A percentile compares a stretch with the other conserved stretches of the same genome.
phyloP scores from a whole-genome alignment of 2,329 filamentous ascomycete genomes.

The Paramyrothecium roridum region DNA sequence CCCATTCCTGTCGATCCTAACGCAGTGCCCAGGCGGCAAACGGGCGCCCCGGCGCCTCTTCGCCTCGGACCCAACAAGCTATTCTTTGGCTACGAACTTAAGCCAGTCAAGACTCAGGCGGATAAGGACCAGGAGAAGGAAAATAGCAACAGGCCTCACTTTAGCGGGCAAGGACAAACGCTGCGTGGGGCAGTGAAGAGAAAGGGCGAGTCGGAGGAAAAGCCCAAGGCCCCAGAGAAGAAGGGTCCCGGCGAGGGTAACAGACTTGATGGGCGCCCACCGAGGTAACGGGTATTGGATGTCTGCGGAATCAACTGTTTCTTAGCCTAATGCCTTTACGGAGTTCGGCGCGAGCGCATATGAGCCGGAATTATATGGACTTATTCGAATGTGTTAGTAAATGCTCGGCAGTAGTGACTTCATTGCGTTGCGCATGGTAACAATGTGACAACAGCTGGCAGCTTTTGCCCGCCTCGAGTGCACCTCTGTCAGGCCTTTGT shows the following conservation, averaged over 20 bases:
- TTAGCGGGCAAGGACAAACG: slow-evolving; percentile 82
- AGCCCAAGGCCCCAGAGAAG: slow-evolving; percentile 44
- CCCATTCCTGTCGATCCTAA: slow-evolving; percentile 49
- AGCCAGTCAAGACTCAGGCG: slow-evolving; percentile 76
- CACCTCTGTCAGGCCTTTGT: no score
- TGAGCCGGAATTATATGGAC: neutral
- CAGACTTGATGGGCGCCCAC: slow-evolving; percentile 39
- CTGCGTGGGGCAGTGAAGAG: slow-evolving; percentile 68
- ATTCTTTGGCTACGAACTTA: slow-evolving; percentile 95
- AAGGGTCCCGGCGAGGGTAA: slow-evolving; percentile 40
- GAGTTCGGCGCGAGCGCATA: neutral
- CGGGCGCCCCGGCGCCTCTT: slow-evolving; percentile 82
- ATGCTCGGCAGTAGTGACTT: no score
- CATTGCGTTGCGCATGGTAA: no score
- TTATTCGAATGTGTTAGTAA: neutral
- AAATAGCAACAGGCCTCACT: slow-evolving; percentile 66
- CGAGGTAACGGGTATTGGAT: slow-evolving; percentile 16
- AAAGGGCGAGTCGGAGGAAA: slow-evolving; percentile 54
- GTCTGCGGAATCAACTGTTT: neutral
- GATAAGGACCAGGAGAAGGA: slow-evolving; percentile 66
- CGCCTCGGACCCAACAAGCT: slow-evolving; percentile 84
- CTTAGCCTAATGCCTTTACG: neutral
- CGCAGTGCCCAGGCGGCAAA: slow-evolving; percentile 39
- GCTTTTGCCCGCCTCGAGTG: no score
- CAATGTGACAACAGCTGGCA: no score